These are phyloP conservation scores for Pyrus pyrifolia DNA, from an alignment of 306 rosid genomes.

Conservation along the genomic window DNA sequence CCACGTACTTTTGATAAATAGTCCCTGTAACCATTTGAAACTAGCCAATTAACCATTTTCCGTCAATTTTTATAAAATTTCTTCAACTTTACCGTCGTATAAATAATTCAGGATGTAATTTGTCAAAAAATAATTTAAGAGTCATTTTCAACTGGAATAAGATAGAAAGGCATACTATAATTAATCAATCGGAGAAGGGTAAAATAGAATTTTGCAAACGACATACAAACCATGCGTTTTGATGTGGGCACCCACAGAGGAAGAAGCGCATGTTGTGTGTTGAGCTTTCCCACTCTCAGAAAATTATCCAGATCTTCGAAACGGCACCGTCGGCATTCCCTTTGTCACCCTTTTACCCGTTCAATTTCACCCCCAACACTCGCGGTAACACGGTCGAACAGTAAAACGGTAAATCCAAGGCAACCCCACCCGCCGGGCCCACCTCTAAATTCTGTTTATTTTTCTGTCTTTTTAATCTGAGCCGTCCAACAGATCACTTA, in stretches of 20 bases:
- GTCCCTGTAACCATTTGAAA: too few relatives aligned
- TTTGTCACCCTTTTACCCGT: neutral
- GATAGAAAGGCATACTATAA: neutral
- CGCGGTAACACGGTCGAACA: neutral
- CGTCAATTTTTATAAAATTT: too few relatives aligned
- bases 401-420: neutral
- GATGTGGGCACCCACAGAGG: neutral
- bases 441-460: neutral
- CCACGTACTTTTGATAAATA: too few relatives aligned
- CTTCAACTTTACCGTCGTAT: too few relatives aligned
- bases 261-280: neutral
- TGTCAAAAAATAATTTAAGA: too few relatives aligned
- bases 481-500: constrained; percentile 32
- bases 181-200: neutral
- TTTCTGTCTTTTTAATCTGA: constrained; percentile 18
- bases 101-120: too few relatives aligned
- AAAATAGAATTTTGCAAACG: neutral
- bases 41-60: too few relatives aligned
- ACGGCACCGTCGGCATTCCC: constrained; percentile 13
- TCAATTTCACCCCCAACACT: neutral
- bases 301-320: constrained; percentile 1
- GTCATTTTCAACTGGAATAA: too few relatives aligned
- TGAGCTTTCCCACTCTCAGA: neutral
- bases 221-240: neutral
- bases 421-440: neutral